Evolutionary conservation across 1,284 basidiomycete species (phyloP).

Genomic region (Thecaphora frezii): DNA sequence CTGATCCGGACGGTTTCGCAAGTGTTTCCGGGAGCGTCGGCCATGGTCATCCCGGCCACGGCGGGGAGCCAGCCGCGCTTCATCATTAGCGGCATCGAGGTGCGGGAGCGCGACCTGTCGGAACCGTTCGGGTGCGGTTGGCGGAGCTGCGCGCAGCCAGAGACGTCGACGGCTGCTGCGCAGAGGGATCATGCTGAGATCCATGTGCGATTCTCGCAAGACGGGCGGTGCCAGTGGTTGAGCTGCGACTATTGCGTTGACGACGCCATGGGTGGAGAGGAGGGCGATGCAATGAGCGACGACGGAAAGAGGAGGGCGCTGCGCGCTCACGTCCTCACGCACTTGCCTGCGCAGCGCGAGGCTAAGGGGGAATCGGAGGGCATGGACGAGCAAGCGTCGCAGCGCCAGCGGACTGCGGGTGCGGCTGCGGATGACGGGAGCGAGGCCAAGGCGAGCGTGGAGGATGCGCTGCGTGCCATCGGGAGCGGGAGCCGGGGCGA

Average conservation of each 20-base stretch:
- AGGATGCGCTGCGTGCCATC: conserved; percentile 17
- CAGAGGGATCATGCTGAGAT: conserved; percentile 36
- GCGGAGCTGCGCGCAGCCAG: conserved; percentile 37
- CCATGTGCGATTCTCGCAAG: conserved; percentile 27
- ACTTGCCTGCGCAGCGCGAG: conserved; percentile 14
- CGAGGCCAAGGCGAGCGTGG: conserved; percentile 6
- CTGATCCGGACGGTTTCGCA: conserved; percentile 81
- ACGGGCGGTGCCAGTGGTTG: conserved; percentile 45
- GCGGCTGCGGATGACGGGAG: not conserved
- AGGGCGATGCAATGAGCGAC: not conserved
- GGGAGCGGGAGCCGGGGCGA: conserved; percentile 11
- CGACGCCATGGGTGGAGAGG: conserved; percentile 3
- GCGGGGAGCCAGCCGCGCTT: conserved; percentile 67
- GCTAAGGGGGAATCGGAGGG: not conserved
- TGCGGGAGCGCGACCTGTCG: conserved; percentile 24
- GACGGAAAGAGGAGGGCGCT: conserved; percentile 10
- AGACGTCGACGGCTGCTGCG: conserved; percentile 21
- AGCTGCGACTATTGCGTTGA: conserved; percentile 35
- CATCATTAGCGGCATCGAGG: conserved; percentile 73
- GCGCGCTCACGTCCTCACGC: conserved; percentile 34
- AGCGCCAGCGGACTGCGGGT: no score
- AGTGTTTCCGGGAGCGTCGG: conserved; percentile 76
- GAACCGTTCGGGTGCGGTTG: conserved; percentile 41
- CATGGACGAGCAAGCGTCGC: conserved; percentile 18
- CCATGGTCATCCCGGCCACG: conserved; percentile 74